Base-by-base conservation (phyloP, 305 asterid genomes). In the Fraxinus xanthoxyloides region DNA sequence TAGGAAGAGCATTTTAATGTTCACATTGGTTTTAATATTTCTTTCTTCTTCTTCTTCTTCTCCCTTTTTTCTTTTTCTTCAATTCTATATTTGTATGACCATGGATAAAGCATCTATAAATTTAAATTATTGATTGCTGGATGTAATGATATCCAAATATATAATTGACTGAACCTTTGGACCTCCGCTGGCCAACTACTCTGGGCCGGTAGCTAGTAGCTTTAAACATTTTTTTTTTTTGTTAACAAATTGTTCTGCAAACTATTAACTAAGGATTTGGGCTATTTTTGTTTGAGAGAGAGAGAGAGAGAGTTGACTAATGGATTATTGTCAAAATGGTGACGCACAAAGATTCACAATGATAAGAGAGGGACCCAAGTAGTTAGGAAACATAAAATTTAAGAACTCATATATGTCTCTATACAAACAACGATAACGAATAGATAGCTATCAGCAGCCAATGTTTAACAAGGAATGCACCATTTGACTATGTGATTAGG, bases 321-420 rank as follows among this genome's bases (percentile, higher is more conserved):
- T 56, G 78, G 1, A 56, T 76, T 75, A 81, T 83, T 81, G 90
- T 90, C 89, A 86, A 92, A 86, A 73, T 31, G 74, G 88, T 88
- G 91, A 91, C 87, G 87, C 61, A 63, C 4, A 74, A 79, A 82
- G 90, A 83, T 83, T 85, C 86, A 9, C 91, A 87, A 89, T 87
- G 87, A 91, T 89, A 86, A 77, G 78, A 77, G 78, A 81, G 91
- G 93, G 83, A 78, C 93, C 91, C 78, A 86, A 87, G 92, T 86
- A 84, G 94, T 86, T 92, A 85, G 87, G 91, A 92, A 92, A 86
- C 76, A 65, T 72, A 26, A 81, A 59, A 85, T 73, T 84, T 82
- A 85, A 85, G 81, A 82, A 88, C 82, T 83, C 81, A 51, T 80
- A 40, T 80, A 65, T 74, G 86, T 85, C 85, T 38, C 78, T 75